Evolutionary conservation across 169 alveolate genomes (phyloP).

Genomic region (Cryptosporidium xiaoi): DNA sequence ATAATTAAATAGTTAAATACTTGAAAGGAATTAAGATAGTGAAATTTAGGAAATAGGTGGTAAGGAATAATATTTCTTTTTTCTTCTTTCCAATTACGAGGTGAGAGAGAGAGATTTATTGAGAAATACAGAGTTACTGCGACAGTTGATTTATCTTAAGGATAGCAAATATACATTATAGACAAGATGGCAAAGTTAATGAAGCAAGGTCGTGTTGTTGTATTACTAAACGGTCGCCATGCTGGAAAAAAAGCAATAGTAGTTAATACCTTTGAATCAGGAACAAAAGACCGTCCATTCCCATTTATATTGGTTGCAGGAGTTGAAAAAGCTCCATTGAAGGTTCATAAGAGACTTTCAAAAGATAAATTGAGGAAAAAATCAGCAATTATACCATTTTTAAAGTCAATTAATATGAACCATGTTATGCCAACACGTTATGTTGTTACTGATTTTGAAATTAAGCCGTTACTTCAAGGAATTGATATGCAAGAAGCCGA

Average conservation of each 20-base stretch:
- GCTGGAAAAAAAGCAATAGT: constrained; percentile 99
- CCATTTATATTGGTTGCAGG: constrained; percentile 97
- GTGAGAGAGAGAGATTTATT: too few relatives aligned
- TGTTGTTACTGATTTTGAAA: constrained; percentile 63
- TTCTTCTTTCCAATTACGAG: too few relatives aligned
- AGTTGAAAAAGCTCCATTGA: constrained; percentile 94
- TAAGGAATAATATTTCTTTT: too few relatives aligned
- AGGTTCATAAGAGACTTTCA: constrained; percentile 93
- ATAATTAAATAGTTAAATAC: too few relatives aligned
- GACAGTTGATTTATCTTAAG: too few relatives aligned
- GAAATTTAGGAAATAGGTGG: too few relatives aligned
- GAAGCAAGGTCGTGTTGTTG: constrained; percentile 97
- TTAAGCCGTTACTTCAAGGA: constrained; percentile 54
- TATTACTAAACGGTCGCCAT: constrained; percentile 96
- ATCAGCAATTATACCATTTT: constrained; percentile 93
- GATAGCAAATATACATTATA: too few relatives aligned
- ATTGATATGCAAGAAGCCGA: constrained; percentile 74
- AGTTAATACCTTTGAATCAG: constrained; percentile 94
- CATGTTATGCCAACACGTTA: constrained; percentile 99
- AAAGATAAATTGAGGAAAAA: constrained; percentile 92
- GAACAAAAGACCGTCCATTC: constrained; percentile 94
- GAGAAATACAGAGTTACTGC: too few relatives aligned
- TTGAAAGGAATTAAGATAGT: too few relatives aligned
- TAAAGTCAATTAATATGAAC: constrained; percentile 95
- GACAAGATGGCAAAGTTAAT: constrained; percentile 83